These are phyloP conservation scores for Trichosporon asahii DNA, from an alignment of 1,284 basidiomycete genomes.

Conservation along the genomic window DNA sequence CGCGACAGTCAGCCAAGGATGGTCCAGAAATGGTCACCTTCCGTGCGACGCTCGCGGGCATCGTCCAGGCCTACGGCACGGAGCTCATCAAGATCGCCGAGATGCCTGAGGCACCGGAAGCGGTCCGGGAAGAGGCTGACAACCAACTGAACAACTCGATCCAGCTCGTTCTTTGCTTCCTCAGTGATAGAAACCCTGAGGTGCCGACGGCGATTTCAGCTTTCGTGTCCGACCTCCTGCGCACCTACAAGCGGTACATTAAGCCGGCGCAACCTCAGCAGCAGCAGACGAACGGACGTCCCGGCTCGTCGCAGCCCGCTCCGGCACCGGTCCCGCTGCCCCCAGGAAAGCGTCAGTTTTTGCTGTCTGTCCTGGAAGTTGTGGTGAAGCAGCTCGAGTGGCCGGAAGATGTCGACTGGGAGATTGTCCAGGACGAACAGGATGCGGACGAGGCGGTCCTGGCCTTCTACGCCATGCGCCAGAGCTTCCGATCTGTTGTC, in stretches of 20 bases:
- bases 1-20: constrained; percentile 61
- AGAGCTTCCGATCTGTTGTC: constrained; percentile 65
- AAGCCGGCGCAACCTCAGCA: constrained; percentile 20
- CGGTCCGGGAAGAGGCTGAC: constrained; percentile 67
- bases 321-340: constrained; percentile 53
- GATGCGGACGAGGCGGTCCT: constrained; percentile 83
- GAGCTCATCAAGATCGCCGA: constrained; percentile 78
- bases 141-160: constrained; percentile 67
- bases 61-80: constrained; percentile 77
- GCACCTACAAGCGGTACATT: constrained; percentile 50
- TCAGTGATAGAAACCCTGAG: constrained; percentile 84
- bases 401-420: constrained; percentile 75
- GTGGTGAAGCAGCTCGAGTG: constrained; percentile 70
- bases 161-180: constrained; percentile 79
- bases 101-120: constrained; percentile 56
- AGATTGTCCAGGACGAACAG: constrained; percentile 67
- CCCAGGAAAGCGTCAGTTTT: constrained; percentile 69
- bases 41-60: constrained; percentile 79
- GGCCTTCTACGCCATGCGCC: constrained; percentile 77
- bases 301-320: constrained; percentile 25
- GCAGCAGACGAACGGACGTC: constrained; percentile 23
- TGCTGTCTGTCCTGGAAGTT: constrained; percentile 73
- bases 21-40: constrained; percentile 77
- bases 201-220: constrained; percentile 80
- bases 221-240: constrained; percentile 69